Percentiles rank a stretch among this genome's conserved stretches.
These are phyloP conservation scores for Pseudogymnoascus sp. DNA, from an alignment of 2,329 filamentous ascomycete species.

Conservation along the genomic window DNA sequence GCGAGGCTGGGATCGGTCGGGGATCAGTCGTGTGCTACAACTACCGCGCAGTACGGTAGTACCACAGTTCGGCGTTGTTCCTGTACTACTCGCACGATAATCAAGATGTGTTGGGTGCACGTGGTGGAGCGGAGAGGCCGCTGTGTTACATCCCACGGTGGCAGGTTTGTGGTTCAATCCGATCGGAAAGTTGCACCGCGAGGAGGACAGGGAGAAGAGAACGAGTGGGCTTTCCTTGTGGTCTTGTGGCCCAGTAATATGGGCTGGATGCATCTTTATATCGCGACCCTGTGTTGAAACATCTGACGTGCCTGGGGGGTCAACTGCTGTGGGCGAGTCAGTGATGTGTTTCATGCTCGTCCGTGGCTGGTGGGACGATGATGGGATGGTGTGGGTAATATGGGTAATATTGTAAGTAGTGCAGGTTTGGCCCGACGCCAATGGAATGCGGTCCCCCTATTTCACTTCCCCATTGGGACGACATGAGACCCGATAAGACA, in stretches of 20 bases:
- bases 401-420: background rate
- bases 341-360: background rate
- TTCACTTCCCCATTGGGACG: background rate
- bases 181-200: background rate
- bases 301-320: background rate
- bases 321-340: background rate
- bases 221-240: background rate
- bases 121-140: background rate
- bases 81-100: background rate
- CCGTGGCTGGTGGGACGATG: background rate
- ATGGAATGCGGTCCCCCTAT: background rate
- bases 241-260: background rate
- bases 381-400: background rate
- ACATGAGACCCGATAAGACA: slow-evolving; percentile 3
- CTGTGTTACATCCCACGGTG: background rate
- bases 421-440: background rate
- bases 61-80: background rate
- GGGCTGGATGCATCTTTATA: slow-evolving; percentile 1
- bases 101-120: background rate
- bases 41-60: background rate
- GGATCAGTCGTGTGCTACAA: background rate
- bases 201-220: background rate
- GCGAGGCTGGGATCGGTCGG: background rate
- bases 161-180: background rate
- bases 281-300: background rate